phyloP scores from a whole-genome alignment of 2,329 filamentous ascomycete genomes.

The Immersiporthe knoxdaviesiana region DNA sequence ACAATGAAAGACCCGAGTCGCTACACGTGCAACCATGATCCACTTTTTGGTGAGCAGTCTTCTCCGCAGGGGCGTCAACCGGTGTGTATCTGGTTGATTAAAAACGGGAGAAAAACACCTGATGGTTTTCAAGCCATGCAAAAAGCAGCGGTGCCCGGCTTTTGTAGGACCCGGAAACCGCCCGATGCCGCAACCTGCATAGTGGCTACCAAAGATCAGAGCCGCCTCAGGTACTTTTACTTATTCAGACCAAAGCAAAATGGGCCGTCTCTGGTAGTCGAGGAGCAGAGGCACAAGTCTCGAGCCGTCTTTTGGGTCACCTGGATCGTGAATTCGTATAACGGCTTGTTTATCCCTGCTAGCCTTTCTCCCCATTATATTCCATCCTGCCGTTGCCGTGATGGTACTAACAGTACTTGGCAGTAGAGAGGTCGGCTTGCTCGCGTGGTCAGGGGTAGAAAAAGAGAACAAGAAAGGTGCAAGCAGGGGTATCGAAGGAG shows the following conservation, averaged over 20 bases:
- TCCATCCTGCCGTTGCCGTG: not conserved
- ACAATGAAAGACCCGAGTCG: not conserved
- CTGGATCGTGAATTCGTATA: not conserved
- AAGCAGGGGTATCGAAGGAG: not conserved
- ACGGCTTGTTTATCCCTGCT: not conserved
- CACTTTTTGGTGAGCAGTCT: not conserved
- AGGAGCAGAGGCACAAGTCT: not conserved
- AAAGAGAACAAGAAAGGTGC: not conserved
- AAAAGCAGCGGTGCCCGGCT: not conserved
- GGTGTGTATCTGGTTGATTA: not conserved
- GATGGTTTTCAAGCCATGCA: not conserved
- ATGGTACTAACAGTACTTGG: too few relatives aligned
- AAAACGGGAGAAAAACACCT: not conserved
- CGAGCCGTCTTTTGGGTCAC: not conserved
- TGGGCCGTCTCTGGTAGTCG: not conserved
- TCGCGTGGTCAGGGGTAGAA: not conserved
- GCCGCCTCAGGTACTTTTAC: too few relatives aligned
- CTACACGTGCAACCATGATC: not conserved
- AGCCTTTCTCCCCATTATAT: not conserved
- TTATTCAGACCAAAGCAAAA: not conserved
- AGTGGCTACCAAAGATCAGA: not conserved
- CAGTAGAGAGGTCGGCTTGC: too few relatives aligned
- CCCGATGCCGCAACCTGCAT: conserved; percentile 7
- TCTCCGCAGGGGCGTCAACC: not conserved
- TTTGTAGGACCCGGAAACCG: not conserved